phyloP scores from a whole-genome alignment of 2,329 filamentous ascomycete species.

The Tolypocladium album region DNA sequence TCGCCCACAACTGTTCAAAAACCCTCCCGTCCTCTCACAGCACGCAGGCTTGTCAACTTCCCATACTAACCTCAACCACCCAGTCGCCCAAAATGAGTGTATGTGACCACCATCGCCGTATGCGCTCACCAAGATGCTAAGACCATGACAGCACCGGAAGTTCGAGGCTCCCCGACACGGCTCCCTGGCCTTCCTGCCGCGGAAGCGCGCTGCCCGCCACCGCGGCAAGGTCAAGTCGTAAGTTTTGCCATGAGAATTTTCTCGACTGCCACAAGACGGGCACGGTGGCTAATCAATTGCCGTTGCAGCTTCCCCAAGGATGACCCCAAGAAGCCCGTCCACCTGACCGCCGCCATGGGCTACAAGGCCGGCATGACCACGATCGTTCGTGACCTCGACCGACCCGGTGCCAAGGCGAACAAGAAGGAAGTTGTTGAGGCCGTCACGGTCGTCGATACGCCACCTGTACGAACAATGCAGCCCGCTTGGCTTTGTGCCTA shows the following conservation, averaged over 20 bases:
- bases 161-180: conserved; percentile 89
- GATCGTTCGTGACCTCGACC: conserved; percentile 97
- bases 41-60: conserved; percentile 22
- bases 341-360: conserved; percentile 95
- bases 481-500: conserved; percentile 67
- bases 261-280: background rate
- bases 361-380: conserved; percentile 99
- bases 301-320: conserved; percentile 90
- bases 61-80: conserved; percentile 25
- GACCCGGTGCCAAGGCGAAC: conserved; percentile 98
- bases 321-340: conserved; percentile 98
- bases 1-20: conserved; percentile 22
- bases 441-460: conserved; percentile 80
- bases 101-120: conserved; percentile 11
- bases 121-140: conserved; percentile 1
- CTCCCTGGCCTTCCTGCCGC: conserved; percentile 75
- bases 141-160: conserved; percentile 38
- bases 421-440: conserved; percentile 97
- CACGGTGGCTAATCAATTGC: conserved; percentile 15
- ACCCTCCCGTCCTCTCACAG: conserved; percentile 13
- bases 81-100: conserved; percentile 31
- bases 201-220: conserved; percentile 90
- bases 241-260: conserved; percentile 25
- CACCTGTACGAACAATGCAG: conserved; percentile 86
- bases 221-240: conserved; percentile 98